phyloP scores from a whole-genome alignment of 2,329 filamentous ascomycete species.

The Fonsecaea multimorphosa region DNA sequence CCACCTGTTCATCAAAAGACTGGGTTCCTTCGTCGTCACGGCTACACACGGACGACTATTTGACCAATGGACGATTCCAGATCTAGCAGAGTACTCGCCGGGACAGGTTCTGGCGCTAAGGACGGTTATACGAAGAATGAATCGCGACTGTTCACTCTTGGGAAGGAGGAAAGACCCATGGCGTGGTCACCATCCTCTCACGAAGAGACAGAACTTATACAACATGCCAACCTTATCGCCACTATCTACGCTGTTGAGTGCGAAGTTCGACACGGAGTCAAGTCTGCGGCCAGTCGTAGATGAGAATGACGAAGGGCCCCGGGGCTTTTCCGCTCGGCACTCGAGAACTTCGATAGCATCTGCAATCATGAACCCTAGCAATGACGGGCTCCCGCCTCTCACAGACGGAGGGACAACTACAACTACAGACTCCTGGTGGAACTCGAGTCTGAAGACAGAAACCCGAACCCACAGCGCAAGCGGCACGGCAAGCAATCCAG shows the following conservation, averaged over 20 bases:
- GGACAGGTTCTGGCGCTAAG: neutral
- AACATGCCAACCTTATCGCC: neutral
- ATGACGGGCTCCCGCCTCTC: neutral
- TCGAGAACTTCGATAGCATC: neutral
- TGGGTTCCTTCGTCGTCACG: slow-evolving; percentile 27
- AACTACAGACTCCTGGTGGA: slow-evolving; percentile 1
- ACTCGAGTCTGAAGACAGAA: neutral
- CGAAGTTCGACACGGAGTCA: neutral
- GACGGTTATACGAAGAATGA: neutral
- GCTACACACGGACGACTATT: slow-evolving; percentile 39
- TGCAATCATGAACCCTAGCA: neutral
- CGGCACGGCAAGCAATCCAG: neutral
- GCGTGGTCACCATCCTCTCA: neutral
- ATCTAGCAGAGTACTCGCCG: slow-evolving; percentile 25
- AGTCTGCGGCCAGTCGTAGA: neutral
- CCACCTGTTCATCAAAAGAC: slow-evolving; percentile 36
- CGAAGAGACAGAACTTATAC: neutral
- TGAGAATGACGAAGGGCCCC: neutral
- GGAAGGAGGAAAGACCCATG: neutral
- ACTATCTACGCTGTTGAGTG: neutral
- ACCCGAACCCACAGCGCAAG: neutral
- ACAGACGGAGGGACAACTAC: neutral
- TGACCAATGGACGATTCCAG: slow-evolving; percentile 39
- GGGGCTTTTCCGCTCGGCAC: neutral
- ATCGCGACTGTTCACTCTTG: neutral